Conservation (phyloP, 1,284 basidiomycete genomes). For the Heterobasidion annosum region DNA sequence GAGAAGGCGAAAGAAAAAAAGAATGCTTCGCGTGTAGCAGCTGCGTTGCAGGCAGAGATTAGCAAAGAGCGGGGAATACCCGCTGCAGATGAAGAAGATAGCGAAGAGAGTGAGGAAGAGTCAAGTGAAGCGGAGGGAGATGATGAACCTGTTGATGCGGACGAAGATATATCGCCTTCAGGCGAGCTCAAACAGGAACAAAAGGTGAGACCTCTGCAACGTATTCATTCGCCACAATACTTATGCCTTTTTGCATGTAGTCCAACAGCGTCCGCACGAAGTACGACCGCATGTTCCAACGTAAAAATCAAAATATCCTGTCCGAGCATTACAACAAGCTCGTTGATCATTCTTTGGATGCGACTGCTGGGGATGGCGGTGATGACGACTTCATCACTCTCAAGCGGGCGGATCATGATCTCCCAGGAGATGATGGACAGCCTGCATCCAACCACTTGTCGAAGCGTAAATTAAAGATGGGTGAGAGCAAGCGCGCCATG, state of each 20-base stretch:
- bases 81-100: conserved; percentile 25
- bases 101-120: conserved; percentile 14
- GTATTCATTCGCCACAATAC: no score
- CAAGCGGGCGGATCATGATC: conserved; percentile 82
- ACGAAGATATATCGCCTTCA: background rate
- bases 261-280: conserved; percentile 67
- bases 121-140: background rate
- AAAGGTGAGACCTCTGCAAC: no score
- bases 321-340: conserved; percentile 90
- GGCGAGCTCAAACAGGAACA: no score
- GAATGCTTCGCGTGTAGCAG: conserved; percentile 44
- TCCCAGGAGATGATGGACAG: conserved; percentile 33
- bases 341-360: conserved; percentile 51
- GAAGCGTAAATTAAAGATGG: conserved; percentile 62
- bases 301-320: conserved; percentile 92
- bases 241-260: background rate
- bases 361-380: conserved; percentile 34
- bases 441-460: conserved; percentile 35
- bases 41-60: conserved; percentile 22
- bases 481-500: conserved; percentile 70
- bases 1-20: conserved; percentile 70
- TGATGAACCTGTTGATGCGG: conserved; percentile 1
- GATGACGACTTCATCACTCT: conserved; percentile 91
- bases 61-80: conserved; percentile 7
- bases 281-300: conserved; percentile 97